Percentiles rank a stretch among this genome's conserved stretches.
phyloP scores from a whole-genome alignment of 352 stramenopile species.

The Pythium aphanidermatum region DNA sequence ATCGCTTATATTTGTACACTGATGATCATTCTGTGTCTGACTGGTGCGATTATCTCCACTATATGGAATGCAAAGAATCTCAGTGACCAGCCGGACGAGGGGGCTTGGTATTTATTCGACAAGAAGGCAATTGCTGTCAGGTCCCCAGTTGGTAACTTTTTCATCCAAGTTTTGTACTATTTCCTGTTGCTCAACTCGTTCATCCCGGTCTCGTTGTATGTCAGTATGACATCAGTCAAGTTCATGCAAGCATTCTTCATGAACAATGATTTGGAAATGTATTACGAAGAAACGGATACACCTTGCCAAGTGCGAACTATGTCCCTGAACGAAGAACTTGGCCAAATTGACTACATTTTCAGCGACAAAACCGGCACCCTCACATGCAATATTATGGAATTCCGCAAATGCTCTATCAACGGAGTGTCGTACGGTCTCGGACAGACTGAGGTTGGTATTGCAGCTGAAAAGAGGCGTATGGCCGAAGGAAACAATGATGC shows the following conservation, averaged over 20 bases:
- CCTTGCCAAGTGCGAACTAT: slow-evolving; percentile 89
- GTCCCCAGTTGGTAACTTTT: slow-evolving; percentile 61
- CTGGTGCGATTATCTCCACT: slow-evolving; percentile 49
- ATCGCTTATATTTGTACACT: slow-evolving; percentile 82
- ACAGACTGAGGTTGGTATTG: slow-evolving; percentile 81
- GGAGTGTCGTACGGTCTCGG: slow-evolving; percentile 89
- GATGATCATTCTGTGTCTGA: slow-evolving; percentile 73
- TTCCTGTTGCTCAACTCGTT: slow-evolving; percentile 93
- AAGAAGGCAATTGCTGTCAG: slow-evolving; percentile 35
- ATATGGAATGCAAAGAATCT: slow-evolving; percentile 71
- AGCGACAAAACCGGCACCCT: slow-evolving; percentile 95
- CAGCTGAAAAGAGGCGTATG: slow-evolving; percentile 53
- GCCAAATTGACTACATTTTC: slow-evolving; percentile 93
- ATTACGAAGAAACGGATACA: slow-evolving; percentile 92
- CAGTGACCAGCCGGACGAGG: slow-evolving; percentile 20
- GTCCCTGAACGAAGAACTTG: slow-evolving; percentile 91
- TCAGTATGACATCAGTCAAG: slow-evolving; percentile 91
- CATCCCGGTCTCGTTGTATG: slow-evolving; percentile 94
- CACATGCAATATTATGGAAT: slow-evolving; percentile 96
- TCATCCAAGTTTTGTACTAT: slow-evolving; percentile 92
- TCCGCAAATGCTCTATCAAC: slow-evolving; percentile 95
- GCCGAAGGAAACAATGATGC: slow-evolving; percentile 29
- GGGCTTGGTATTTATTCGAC: slow-evolving; percentile 76
- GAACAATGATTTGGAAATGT: slow-evolving; percentile 91
- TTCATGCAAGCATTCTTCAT: slow-evolving; percentile 92